Percentiles rank a stretch among this genome's conserved stretches.
These are phyloP conservation scores for Ogataea allantospora DNA, from an alignment of 805 yeast genomes.

Conservation along the genomic window DNA sequence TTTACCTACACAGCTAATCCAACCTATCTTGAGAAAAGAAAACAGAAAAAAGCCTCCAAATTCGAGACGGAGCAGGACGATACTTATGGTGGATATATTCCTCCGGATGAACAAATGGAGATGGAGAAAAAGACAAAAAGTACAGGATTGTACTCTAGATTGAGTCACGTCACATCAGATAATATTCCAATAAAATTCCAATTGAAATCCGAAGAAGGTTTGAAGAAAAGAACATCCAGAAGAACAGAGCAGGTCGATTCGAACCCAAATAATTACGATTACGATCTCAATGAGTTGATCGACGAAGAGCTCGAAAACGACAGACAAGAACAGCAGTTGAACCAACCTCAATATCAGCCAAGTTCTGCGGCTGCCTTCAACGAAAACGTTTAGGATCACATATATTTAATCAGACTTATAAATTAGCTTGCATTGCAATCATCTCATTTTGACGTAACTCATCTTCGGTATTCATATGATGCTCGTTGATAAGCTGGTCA, in stretches of 20 bases:
- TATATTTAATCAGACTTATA: conserved; percentile 3
- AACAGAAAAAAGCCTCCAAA: conserved; percentile 3
- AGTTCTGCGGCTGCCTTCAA: conserved; percentile 1
- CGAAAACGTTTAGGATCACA: conserved; percentile 1
- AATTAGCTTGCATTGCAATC: conserved; percentile 23
- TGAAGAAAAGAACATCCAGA: conserved; percentile 20
- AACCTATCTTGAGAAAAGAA: conserved; percentile 20
- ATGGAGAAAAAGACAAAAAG: conserved; percentile 11
- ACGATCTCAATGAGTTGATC: conserved; percentile 47
- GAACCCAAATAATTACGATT: conserved; percentile 47
- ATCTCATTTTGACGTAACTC: conserved; percentile 21
- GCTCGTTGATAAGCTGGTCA: not conserved
- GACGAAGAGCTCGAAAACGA: conserved; percentile 34
- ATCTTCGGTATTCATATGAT: conserved; percentile 10
- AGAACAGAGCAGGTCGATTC: conserved; percentile 11
- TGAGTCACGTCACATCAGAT: conserved; percentile 26
- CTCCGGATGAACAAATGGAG: conserved; percentile 33
- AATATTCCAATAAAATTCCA: conserved; percentile 32
- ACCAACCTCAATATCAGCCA: not conserved
- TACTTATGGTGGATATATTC: conserved; percentile 24
- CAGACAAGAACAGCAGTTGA: conserved; percentile 7
- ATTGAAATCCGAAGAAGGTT: conserved; percentile 17
- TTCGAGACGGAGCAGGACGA: not conserved
- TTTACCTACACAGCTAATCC: conserved; percentile 30
- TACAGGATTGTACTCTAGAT: conserved; percentile 25